phyloP scores from a whole-genome alignment of 495 filamentous ascomycete genomes.

The Aeminium ludgeri region DNA sequence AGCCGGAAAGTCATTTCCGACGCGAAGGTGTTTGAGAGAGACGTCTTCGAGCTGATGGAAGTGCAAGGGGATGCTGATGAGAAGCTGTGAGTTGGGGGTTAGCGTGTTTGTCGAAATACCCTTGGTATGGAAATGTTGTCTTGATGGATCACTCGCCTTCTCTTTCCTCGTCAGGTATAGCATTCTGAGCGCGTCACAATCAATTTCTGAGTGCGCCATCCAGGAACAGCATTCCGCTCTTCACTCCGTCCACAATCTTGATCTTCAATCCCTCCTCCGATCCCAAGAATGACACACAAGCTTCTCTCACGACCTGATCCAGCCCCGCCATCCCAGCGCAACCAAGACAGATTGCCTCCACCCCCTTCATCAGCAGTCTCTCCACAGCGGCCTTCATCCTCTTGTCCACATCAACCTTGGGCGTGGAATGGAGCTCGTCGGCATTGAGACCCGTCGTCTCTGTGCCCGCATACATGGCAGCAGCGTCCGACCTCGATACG shows the following conservation, averaged over 20 bases:
- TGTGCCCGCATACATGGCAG: constrained; percentile 51
- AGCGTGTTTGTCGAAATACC: too few species aligned
- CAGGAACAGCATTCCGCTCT: constrained; percentile 55
- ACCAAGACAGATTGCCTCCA: constrained; percentile 54
- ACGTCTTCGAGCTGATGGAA: constrained; percentile 9
- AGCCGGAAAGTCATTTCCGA: constrained; percentile 9
- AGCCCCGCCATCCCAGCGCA: constrained; percentile 91
- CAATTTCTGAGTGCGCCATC: constrained; percentile 29
- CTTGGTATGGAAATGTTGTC: too few species aligned
- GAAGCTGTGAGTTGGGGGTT: constrained; percentile 1
- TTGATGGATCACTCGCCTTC: too few species aligned
- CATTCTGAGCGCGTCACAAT: too few species aligned
- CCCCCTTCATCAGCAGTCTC: constrained; percentile 40
- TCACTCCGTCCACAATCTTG: constrained; percentile 69
- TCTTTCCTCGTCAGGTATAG: too few species aligned
- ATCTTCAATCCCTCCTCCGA: constrained; percentile 40
- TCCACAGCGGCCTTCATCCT: constrained; percentile 49
- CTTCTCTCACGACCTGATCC: constrained; percentile 58
- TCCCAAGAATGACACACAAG: constrained; percentile 47
- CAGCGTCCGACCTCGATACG: not conserved
- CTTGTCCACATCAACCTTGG: constrained; percentile 42
- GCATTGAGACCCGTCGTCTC: constrained; percentile 73
- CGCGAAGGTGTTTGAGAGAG: constrained; percentile 3
- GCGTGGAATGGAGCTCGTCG: constrained; percentile 55
- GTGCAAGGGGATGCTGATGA: constrained; percentile 1